Percentiles rank a stretch among this genome's conserved stretches.
phyloP scores from a whole-genome alignment of 2,329 filamentous ascomycete species.

The Talaromyces sp. region DNA sequence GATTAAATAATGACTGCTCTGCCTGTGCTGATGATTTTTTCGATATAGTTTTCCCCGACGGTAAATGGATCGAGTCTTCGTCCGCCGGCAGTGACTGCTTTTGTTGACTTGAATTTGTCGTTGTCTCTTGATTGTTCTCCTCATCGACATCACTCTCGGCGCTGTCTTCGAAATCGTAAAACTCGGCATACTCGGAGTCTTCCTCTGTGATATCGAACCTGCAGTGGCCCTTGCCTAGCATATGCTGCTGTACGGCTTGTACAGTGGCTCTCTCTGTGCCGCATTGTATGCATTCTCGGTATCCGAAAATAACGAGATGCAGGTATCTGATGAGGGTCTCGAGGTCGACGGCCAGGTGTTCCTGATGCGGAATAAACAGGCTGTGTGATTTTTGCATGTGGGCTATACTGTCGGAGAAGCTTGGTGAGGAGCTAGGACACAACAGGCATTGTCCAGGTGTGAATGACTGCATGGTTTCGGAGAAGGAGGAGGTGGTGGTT shows the following conservation, averaged over 20 bases:
- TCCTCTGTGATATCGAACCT: conserved; percentile 5
- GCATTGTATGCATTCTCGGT: conserved; percentile 10
- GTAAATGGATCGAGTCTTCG: conserved; percentile 8
- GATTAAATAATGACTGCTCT: conserved; percentile 4
- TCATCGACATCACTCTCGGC: neutral
- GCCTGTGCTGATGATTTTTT: conserved; percentile 3
- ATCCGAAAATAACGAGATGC: conserved; percentile 10
- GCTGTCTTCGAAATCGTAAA: conserved; percentile 4
- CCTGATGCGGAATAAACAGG: conserved; percentile 6
- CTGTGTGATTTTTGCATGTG: conserved; percentile 11
- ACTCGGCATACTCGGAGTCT: conserved; percentile 8
- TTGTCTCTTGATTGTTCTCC: neutral
- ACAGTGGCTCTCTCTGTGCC: conserved; percentile 2
- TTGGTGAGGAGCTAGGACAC: neutral
- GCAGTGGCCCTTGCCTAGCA: conserved; percentile 8
- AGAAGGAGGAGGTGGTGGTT: neutral
- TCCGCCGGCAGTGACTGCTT: neutral
- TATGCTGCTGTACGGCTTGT: conserved; percentile 11
- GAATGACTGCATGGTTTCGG: conserved; percentile 1
- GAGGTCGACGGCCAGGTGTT: conserved; percentile 8
- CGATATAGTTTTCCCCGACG: conserved; percentile 6
- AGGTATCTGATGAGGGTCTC: conserved; percentile 9
- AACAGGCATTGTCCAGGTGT: conserved; percentile 8
- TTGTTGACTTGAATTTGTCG: neutral
- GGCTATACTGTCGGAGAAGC: conserved; percentile 1